Evolutionary conservation across 495 filamentous ascomycete genomes (phyloP).

Genomic region (Aspergillus leporis): DNA sequence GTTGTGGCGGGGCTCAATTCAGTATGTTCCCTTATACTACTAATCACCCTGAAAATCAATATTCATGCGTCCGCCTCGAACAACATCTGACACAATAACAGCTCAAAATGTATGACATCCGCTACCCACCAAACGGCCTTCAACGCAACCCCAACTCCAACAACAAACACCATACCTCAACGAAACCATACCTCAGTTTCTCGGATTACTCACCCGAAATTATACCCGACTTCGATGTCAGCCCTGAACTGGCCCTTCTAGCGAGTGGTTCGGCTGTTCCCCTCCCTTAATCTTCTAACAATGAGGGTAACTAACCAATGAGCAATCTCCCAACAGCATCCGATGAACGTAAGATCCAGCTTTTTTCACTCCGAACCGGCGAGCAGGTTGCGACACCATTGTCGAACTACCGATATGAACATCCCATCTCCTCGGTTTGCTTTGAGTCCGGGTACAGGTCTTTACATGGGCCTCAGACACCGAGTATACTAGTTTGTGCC

Average conservation of each 20-base stretch:
- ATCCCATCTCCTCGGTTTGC: slow-evolving; percentile 33
- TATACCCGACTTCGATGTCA: slow-evolving; percentile 39
- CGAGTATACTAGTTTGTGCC: slow-evolving; percentile 37
- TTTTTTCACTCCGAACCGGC: slow-evolving; percentile 43
- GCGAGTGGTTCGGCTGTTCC: slow-evolving; percentile 35
- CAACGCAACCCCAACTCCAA: slow-evolving; percentile 33
- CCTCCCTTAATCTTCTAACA: not conserved
- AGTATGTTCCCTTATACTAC: slow-evolving; percentile 24
- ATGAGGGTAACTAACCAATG: not conserved
- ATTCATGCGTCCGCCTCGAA: not conserved
- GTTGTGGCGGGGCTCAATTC: slow-evolving; percentile 38
- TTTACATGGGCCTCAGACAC: slow-evolving; percentile 32
- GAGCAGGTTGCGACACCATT: slow-evolving; percentile 35
- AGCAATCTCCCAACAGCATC: slow-evolving; percentile 23
- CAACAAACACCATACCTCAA: slow-evolving; percentile 29
- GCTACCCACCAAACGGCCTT: slow-evolving; percentile 33
- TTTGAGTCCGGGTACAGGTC: slow-evolving; percentile 36
- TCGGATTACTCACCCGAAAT: slow-evolving; percentile 27
- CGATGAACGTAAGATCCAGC: slow-evolving; percentile 34
- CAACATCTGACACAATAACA: slow-evolving; percentile 14
- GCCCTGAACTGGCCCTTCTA: slow-evolving; percentile 37
- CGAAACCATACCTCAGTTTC: slow-evolving; percentile 40
- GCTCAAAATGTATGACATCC: slow-evolving; percentile 51
- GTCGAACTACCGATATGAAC: slow-evolving; percentile 27
- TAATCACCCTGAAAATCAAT: not conserved